phyloP scores from a whole-genome alignment of 1,284 basidiomycete species.

The Abortiporus biennis region DNA sequence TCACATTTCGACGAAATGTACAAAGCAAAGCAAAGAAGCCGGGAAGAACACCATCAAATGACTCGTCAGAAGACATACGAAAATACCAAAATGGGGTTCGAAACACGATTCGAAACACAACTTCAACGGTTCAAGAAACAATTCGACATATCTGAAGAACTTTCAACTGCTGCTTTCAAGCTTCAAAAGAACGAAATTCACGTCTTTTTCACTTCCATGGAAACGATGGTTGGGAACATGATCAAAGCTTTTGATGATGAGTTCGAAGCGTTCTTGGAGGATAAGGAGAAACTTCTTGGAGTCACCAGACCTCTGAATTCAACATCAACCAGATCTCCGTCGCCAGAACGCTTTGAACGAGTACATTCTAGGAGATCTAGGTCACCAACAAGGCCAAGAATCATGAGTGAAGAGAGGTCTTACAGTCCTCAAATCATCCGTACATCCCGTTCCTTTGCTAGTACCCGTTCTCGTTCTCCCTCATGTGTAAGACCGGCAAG shows the following conservation, averaged over 20 bases:
- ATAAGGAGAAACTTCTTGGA: neutral
- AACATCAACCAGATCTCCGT: too few relatives aligned
- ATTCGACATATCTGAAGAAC: neutral
- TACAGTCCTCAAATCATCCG: too few relatives aligned
- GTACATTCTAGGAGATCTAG: too few relatives aligned
- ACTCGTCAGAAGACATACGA: neutral
- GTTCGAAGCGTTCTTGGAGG: neutral
- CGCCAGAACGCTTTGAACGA: too few relatives aligned
- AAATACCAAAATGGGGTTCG: neutral
- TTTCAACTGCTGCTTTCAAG: neutral
- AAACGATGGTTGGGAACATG: neutral
- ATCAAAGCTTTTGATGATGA: neutral
- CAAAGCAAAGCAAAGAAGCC: neutral
- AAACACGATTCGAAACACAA: neutral
- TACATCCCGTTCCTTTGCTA: too few relatives aligned
- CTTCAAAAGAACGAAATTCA: neutral
- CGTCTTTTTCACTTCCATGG: neutral
- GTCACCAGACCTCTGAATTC: too few relatives aligned
- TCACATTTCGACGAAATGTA: neutral
- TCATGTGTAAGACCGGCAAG: too few relatives aligned
- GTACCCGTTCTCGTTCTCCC: too few relatives aligned
- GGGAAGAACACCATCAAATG: neutral
- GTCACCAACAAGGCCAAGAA: too few relatives aligned
- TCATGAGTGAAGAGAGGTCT: too few relatives aligned
- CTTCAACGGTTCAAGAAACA: neutral